Evolutionary conservation across 148 eudicot genomes (phyloP), one percentile per base, ranked within the genome.

Genomic region (Chenopodium album): DNA sequence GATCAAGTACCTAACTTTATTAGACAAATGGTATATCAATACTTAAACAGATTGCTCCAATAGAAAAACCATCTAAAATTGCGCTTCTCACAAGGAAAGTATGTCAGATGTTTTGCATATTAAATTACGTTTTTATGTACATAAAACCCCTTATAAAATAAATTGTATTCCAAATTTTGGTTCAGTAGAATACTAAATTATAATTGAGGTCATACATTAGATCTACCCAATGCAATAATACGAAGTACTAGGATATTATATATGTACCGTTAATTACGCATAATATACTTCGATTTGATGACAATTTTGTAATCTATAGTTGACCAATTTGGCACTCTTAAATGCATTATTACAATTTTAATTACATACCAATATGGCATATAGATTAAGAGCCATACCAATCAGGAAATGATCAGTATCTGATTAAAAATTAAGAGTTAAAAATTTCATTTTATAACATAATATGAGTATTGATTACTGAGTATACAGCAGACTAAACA

Each of bases 1-100:
- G 77, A 74, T 74, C 77, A 74, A 46, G 76, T 47, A 73, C 54
- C 59, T 23, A n/a, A 26, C 76, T 73, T 73, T 73, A 73, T 9
- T 73, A 47, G 19, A 47, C 31, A 73, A 41, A 41, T 22, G 29
- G 56, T 6, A 44, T 72, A 72, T 71, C 41, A 72, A 72, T 72
- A 41, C 44, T 41, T 41, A 7, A 22, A 48, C 32, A 46, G 62
- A 29, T 67, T 67, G 5, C 32, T 67, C 34, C 76, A 73, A 46
- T 73, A 12, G 9, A n/a, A 47, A 19, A 73, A 41, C 16, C 59
- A 73, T 23, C 9, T 71, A 34, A 37, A 37, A 56, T 2, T 71
- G 48, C 44, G 50, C 74, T 41, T 71, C 50, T 73, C n/a, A 73
- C 29, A 46, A 70, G 4, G 29, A 44, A 48, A 14, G 13, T 12